Percentiles rank a stretch among this genome's conserved stretches.
Conservation (phyloP, 257 asterid genomes). For the Fraxinus quadrangulata region DNA sequence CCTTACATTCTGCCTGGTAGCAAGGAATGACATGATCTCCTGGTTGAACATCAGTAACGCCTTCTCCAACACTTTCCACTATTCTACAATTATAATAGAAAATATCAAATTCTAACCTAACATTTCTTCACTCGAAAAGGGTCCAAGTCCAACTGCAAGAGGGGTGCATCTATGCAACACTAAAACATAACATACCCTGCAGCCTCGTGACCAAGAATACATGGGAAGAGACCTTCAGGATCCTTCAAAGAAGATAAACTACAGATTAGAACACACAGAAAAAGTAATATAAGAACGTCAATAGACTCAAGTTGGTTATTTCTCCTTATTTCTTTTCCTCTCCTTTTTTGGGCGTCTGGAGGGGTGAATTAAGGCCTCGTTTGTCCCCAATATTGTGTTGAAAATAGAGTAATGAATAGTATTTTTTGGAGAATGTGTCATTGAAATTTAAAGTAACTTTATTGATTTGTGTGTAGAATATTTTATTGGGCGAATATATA, state of each 20-base stretch:
- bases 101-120: background rate
- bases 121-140: background rate
- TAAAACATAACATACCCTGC: constrained; percentile 66
- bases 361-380: background rate
- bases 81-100: constrained; percentile 41
- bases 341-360: background rate
- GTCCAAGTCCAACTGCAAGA: background rate
- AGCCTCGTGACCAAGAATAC: constrained; percentile 98
- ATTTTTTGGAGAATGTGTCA: no score
- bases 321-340: background rate
- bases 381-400: no score
- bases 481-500: no score
- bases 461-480: no score
- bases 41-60: constrained; percentile 84
- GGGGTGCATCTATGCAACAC: background rate
- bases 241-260: constrained; percentile 56
- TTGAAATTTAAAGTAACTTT: no score
- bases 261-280: constrained; percentile 12
- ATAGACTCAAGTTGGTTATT: background rate
- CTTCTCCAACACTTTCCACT: constrained; percentile 95
- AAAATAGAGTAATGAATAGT: no score
- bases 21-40: constrained; percentile 99
- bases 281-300: background rate
- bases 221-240: constrained; percentile 99
- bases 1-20: constrained; percentile 96